A percentile compares a stretch with the other conserved stretches of the same genome.
Conservation (phyloP, 1,284 basidiomycete genomes). For the Cryptococcus sp. region DNA sequence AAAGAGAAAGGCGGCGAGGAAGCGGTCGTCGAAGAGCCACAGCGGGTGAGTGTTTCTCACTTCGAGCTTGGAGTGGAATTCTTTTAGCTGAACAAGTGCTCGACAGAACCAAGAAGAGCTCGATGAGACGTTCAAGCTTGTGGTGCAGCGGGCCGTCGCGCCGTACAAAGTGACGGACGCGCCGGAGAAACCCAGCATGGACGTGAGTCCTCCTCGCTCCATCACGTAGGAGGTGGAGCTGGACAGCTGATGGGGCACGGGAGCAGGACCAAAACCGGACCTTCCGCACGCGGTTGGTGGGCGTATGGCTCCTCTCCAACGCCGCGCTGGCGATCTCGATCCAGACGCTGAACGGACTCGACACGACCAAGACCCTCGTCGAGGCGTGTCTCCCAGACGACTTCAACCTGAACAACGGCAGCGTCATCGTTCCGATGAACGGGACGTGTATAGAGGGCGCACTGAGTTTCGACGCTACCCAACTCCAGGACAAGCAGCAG, state of each 20-base stretch:
- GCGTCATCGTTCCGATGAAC: constrained; percentile 29
- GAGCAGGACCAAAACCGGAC: constrained; percentile 79
- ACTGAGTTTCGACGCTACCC: constrained; percentile 39
- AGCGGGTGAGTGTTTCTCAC: constrained; percentile 57
- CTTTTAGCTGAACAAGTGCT: not conserved
- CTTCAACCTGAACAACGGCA: constrained; percentile 22
- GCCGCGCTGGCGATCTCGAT: constrained; percentile 78
- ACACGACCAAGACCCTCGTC: constrained; percentile 51
- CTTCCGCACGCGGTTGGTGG: constrained; percentile 85
- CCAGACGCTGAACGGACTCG: constrained; percentile 77
- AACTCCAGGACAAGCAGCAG: constrained; percentile 56
- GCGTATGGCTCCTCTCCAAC: constrained; percentile 83
- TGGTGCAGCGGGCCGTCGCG: constrained; percentile 86
- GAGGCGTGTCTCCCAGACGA: constrained; percentile 32
- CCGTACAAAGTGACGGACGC: constrained; percentile 69
- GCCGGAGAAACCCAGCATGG: constrained; percentile 79
- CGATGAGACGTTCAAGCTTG: constrained; percentile 90
- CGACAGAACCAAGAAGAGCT: constrained; percentile 72
- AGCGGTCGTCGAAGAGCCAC: constrained; percentile 79
- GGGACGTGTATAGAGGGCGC: constrained; percentile 38
- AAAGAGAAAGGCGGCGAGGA: constrained; percentile 73
- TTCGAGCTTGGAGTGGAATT: not conserved
- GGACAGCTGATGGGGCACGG: not conserved
- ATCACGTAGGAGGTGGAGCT: too few relatives aligned
- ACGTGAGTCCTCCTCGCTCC: too few relatives aligned